Conservation (phyloP, 768 basidiomycete genomes). For the Mycena galopus region DNA sequence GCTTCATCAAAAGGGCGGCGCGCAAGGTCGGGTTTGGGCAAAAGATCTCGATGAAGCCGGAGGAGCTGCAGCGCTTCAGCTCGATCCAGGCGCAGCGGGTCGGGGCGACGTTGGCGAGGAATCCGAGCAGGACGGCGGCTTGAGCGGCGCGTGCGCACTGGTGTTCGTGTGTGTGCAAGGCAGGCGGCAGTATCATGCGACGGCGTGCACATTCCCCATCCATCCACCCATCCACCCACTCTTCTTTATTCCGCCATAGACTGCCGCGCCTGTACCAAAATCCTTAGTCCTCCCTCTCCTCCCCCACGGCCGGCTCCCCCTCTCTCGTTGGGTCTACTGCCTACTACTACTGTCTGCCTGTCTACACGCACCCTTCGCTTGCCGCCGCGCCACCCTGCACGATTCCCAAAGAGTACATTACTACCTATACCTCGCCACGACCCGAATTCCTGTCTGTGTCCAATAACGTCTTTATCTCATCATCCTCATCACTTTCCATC, state of each 20-base stretch:
- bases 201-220: background rate
- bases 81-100: conserved; percentile 86
- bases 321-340: background rate
- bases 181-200: background rate
- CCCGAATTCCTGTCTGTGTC: background rate
- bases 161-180: background rate
- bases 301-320: background rate
- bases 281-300: background rate
- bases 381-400: conserved; percentile 34
- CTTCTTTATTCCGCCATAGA: conserved; percentile 16
- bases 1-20: conserved; percentile 90
- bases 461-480: background rate
- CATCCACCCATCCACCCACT: background rate
- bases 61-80: conserved; percentile 89
- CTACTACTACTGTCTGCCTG: background rate
- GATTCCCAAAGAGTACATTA: background rate
- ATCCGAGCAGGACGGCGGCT: conserved; percentile 73
- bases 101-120: conserved; percentile 83
- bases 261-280: conserved; percentile 31
- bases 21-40: conserved; percentile 91
- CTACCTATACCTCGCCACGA: conserved; percentile 25
- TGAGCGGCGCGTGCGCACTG: background rate
- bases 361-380: conserved; percentile 29
- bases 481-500: background rate
- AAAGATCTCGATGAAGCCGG: conserved; percentile 84